phyloP scores from a whole-genome alignment of 225 moss, liverwort and hornwort genomes.

The Takakia lepidozioides region DNA sequence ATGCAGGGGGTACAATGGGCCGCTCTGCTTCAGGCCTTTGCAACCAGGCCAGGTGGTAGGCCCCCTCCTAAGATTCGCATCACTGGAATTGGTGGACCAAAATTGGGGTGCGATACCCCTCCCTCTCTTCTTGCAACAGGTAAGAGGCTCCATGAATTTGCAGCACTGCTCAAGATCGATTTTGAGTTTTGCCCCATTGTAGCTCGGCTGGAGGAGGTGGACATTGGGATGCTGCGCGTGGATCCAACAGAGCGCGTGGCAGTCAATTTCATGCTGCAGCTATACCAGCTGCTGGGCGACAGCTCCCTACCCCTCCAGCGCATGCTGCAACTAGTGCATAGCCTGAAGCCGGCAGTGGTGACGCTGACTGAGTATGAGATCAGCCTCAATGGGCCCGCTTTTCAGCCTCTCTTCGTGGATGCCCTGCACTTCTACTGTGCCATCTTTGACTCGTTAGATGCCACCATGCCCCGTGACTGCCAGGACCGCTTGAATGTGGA shows the following conservation, averaged over 20 bases:
- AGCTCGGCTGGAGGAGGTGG: slow-evolving; percentile 31
- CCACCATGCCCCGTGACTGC: slow-evolving; percentile 53
- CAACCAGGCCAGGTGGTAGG: slow-evolving; percentile 38
- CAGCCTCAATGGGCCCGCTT: slow-evolving; percentile 37
- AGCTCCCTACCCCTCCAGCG: slow-evolving; percentile 20
- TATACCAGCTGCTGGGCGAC: slow-evolving; percentile 40
- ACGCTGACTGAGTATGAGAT: slow-evolving; percentile 65
- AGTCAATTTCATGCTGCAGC: slow-evolving; percentile 59
- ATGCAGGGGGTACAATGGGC: slow-evolving; percentile 68
- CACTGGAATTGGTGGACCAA: slow-evolving; percentile 42
- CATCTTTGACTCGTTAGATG: slow-evolving; percentile 61
- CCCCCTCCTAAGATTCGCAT: slow-evolving; percentile 42
- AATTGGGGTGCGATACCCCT: slow-evolving; percentile 16
- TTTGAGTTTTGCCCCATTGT: slow-evolving; percentile 49
- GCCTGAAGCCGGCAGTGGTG: slow-evolving; percentile 45
- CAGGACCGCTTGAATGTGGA: slow-evolving; percentile 57
- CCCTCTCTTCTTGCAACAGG: slow-evolving; percentile 38
- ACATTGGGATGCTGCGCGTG: slow-evolving; percentile 18
- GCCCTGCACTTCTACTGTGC: slow-evolving; percentile 65
- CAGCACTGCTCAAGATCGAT: slow-evolving; percentile 36
- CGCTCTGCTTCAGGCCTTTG: slow-evolving; percentile 57
- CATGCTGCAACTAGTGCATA: slow-evolving; percentile 26
- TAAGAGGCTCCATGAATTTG: slow-evolving; percentile 28
- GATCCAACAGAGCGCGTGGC: slow-evolving; percentile 27
- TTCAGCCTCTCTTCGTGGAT: slow-evolving; percentile 47